Evolutionary conservation across 2,329 filamentous ascomycete species (phyloP), one percentile per base, ranked within the genome.

Genomic region (Neoscytalidium dimidiatum): DNA sequence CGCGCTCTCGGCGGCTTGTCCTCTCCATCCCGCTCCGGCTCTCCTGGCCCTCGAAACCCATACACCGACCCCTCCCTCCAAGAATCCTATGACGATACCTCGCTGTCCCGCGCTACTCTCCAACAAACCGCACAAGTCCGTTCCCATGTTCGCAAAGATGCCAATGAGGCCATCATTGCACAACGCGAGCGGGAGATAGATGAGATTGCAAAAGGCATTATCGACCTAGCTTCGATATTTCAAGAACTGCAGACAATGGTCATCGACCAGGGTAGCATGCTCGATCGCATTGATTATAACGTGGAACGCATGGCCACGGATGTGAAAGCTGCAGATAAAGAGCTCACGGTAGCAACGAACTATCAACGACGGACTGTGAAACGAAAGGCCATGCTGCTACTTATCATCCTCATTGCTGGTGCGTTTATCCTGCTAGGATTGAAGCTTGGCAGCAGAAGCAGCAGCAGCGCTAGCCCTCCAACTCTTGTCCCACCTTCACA

Each of bases 111-210:
- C 78, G 91, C 90, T 0, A 92, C 94, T 0, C 85, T 98, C 1
- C 90, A 94, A 74, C 91, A 93, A 71, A 92, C 92, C 1, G 85
- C 86, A 35, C 87, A 91, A 78, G 83, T 77, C 60, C 76, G 77
- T 63, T 76, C 79, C 72, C 86, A 85, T 69, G 84, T 86, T 64
- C 80, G 91, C 31, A 81, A 82, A 48, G 67, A 74, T n/a, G 48
- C 58, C 43, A 93, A 96, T 73, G 94, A 98, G 74, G 84, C 89
- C 2, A 88, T 88, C 41, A 98, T 99, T 71, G 87, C 90, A 67
- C 95, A 98, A 77, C 91, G 95, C 68, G 95, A 99, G 79, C 89
- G 91, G 44, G 95, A 98, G 78, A 99, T 99, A 72, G 96, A 96
- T 74, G 94, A 97, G 71, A 99, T 99, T 68, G 95, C 95, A 2